Base-by-base conservation (phyloP, 2,329 filamentous ascomycete species). In the Xylariaceae sp. region DNA sequence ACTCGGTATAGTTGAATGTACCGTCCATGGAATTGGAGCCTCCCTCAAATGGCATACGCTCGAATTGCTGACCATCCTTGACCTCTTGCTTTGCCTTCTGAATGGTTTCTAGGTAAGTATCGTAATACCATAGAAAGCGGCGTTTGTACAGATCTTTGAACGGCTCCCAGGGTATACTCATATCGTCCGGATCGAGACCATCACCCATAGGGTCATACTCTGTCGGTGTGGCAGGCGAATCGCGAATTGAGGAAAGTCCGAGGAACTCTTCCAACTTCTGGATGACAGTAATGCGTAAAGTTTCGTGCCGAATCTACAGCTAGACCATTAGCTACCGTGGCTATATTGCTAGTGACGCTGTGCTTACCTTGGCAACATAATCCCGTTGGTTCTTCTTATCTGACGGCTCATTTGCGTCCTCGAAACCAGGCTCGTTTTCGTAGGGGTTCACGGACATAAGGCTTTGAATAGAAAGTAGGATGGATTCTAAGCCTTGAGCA, bases 111-210 rank as follows among this genome's bases (percentile, higher is more conserved):
- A 95, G 78, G 69, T 98, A 98, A 3, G 90, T 90, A 64, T 96
- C 90, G 73, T 91, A 96, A 75, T 98, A 98, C 95, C 95, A 98
- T 12, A 98, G 78, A 71, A 98, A 97, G 1, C 93, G 87, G 33
- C 90, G 87, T 75, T 98, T 98, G 80, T 89, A 91, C 4, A 96
- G 79, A 69, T 98, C 94, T 64, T 87, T 88, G 77, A 98, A 98
- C 0, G 92, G 91, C 64, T 96, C 90, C 73, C 92, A 96, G 0
- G 85, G 81, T 1, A 84, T 69, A 6, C 69, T 74, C 0, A 74
- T 71, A 36, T 89, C 86, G 12, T 85, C 57, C 75, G 78, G 17
- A 72, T 71, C 68, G 16, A 73, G 65, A 31, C 81, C 79, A 12
- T 60, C 61, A 23, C 23, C 36, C 21, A 28, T 11, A n/a, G 46